These are phyloP conservation scores for Discostella pseudostelligera DNA, from an alignment of 108 stramenopile species.

Conservation along the genomic window DNA sequence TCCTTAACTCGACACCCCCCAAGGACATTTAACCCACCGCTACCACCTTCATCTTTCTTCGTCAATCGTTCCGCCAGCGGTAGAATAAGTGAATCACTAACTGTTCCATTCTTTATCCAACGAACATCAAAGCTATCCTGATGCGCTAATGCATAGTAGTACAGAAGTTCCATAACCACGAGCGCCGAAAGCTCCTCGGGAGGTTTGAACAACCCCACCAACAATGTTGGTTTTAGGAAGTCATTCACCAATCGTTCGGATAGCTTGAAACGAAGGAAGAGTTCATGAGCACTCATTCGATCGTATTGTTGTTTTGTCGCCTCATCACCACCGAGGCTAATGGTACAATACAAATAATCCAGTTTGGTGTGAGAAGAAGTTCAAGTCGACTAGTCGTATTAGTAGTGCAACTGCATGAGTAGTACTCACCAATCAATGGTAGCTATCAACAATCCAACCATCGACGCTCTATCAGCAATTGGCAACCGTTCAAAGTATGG, in stretches of 20 bases:
- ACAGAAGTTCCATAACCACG: slow-evolving; percentile 92
- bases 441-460: slow-evolving; percentile 87
- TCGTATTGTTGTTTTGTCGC: slow-evolving; percentile 73
- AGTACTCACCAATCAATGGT: slow-evolving; percentile 91
- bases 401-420: too few species aligned
- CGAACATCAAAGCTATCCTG: slow-evolving; percentile 92
- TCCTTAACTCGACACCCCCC: slow-evolving; percentile 77
- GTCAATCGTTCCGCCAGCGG: slow-evolving; percentile 73
- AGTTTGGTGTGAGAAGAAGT: too few species aligned
- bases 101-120: slow-evolving; percentile 91
- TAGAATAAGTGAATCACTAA: slow-evolving; percentile 75
- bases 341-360: too few species aligned
- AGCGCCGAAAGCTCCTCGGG: slow-evolving; percentile 91
- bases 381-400: too few species aligned
- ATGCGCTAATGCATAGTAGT: slow-evolving; percentile 95
- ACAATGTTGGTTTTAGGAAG: slow-evolving; percentile 81
- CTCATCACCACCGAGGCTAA: slow-evolving; percentile 68
- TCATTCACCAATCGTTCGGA: slow-evolving; percentile 80
- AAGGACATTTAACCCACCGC: slow-evolving; percentile 60
- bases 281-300: slow-evolving; percentile 92
- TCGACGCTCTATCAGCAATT: slow-evolving; percentile 77
- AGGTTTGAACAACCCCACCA: slow-evolving; percentile 57
- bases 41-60: slow-evolving; percentile 39
- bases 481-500: slow-evolving; percentile 91
- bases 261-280: slow-evolving; percentile 70